A percentile compares a stretch with the other conserved stretches of the same genome.
These are phyloP conservation scores for Populus hybrid DNA, from an alignment of 441 rosid species.

Conservation along the genomic window DNA sequence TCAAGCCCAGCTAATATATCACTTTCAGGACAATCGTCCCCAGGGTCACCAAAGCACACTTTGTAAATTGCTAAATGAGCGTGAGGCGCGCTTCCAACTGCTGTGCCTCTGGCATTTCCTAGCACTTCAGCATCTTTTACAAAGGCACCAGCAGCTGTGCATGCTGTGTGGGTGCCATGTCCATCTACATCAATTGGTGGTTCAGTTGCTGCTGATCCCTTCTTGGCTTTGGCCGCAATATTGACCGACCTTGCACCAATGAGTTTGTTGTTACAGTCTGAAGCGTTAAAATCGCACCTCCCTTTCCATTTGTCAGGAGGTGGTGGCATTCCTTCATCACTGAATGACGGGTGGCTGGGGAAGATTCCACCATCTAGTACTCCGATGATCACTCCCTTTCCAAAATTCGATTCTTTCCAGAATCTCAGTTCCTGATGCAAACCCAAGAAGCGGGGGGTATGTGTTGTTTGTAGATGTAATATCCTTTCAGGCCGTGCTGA, in stretches of 20 bases:
- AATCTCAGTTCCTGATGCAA: slow-evolving; percentile 26
- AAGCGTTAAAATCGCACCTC: slow-evolving; percentile 29
- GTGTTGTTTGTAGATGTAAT: slow-evolving; percentile 25
- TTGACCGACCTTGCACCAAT: slow-evolving; percentile 33
- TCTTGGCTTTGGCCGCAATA: slow-evolving; percentile 23
- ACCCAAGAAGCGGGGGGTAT: slow-evolving; percentile 37
- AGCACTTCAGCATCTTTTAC: slow-evolving; percentile 18
- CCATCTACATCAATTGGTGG: slow-evolving; percentile 38
- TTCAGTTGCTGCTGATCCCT: slow-evolving; percentile 8
- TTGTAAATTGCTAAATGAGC: slow-evolving; percentile 33
- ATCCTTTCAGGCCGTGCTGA: slow-evolving; percentile 30
- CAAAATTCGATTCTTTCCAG: slow-evolving; percentile 30
- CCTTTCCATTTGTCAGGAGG: slow-evolving; percentile 45
- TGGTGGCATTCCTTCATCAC: slow-evolving; percentile 27
- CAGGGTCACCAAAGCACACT: slow-evolving; percentile 28
- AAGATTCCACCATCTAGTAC: slow-evolving; percentile 34
- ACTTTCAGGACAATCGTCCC: slow-evolving; percentile 27
- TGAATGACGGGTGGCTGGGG: slow-evolving; percentile 24
- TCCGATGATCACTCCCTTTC: slow-evolving; percentile 38
- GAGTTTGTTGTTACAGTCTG: slow-evolving; percentile 37
- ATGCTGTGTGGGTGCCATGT: slow-evolving; percentile 45
- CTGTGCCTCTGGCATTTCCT: slow-evolving; percentile 29
- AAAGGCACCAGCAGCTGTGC: slow-evolving; percentile 35
- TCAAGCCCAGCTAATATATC: slow-evolving; percentile 28
- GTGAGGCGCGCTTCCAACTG: slow-evolving; percentile 26